These are phyloP conservation scores for Endoconidiophora laricicola DNA, from an alignment of 2,329 filamentous ascomycete genomes.

Conservation along the genomic window DNA sequence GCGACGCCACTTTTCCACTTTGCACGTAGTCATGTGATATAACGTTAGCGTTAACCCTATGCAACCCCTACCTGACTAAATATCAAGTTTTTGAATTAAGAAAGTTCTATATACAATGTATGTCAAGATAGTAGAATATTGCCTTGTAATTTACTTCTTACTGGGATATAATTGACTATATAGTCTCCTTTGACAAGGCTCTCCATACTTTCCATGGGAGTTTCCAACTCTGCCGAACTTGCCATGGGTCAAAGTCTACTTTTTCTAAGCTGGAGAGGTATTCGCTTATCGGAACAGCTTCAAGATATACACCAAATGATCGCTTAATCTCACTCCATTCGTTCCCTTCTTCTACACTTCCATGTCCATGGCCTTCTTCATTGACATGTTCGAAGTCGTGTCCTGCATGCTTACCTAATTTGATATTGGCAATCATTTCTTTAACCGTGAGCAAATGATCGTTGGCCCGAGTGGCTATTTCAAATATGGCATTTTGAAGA, in stretches of 20 bases:
- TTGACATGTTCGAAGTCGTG: conserved; percentile 75
- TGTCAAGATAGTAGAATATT: too few relatives aligned
- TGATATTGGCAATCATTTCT: conserved; percentile 74
- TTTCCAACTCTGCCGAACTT: conserved; percentile 53
- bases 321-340: conserved; percentile 31
- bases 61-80: neutral
- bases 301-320: conserved; percentile 66
- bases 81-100: too few relatives aligned
- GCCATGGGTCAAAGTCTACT: conserved; percentile 71
- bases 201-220: conserved; percentile 61
- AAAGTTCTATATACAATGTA: too few relatives aligned
- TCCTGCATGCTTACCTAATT: conserved; percentile 54
- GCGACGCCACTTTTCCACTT: conserved; percentile 4
- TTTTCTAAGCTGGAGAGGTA: conserved; percentile 67
- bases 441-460: conserved; percentile 89
- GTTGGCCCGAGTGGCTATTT: conserved; percentile 81
- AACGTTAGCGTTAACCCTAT: neutral
- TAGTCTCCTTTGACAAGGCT: conserved; percentile 28
- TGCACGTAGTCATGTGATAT: conserved; percentile 10
- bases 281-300: conserved; percentile 57
- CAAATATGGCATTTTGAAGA: conserved; percentile 77
- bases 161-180: neutral
- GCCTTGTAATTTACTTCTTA: too few relatives aligned
- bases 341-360: conserved; percentile 23
- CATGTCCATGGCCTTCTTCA: conserved; percentile 50